phyloP scores from a whole-genome alignment of 2,329 filamentous ascomycete genomes.

The Sporothrix brasiliensis region DNA sequence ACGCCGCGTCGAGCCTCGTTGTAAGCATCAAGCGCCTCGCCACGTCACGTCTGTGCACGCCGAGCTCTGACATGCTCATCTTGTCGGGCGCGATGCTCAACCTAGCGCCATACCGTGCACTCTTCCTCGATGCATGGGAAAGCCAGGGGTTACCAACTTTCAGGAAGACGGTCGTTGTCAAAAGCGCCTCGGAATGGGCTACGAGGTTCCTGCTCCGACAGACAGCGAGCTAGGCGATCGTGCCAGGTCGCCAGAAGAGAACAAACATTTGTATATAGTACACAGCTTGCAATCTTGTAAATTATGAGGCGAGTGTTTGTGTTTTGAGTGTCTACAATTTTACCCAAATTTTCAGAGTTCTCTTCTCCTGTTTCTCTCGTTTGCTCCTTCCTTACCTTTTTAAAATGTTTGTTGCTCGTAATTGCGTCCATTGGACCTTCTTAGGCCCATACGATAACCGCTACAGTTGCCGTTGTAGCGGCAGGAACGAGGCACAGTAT shows the following conservation, averaged over 20 bases:
- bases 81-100: slow-evolving; percentile 29
- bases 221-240: neutral
- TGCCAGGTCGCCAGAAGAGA: neutral
- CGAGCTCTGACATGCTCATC: slow-evolving; percentile 23
- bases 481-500: neutral
- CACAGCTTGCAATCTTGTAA: neutral
- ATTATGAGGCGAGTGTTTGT: neutral
- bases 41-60: slow-evolving; percentile 22
- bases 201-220: slow-evolving; percentile 1
- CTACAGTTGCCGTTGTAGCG: neutral
- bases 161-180: slow-evolving; percentile 22
- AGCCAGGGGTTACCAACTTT: slow-evolving; percentile 17
- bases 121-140: slow-evolving; percentile 26
- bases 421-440: neutral
- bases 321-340: neutral
- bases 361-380: neutral
- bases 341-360: no score
- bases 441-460: neutral
- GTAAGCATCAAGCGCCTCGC: slow-evolving; percentile 25
- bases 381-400: neutral
- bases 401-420: neutral
- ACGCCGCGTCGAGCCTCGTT: slow-evolving; percentile 18
- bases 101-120: slow-evolving; percentile 19
- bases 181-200: slow-evolving; percentile 23
- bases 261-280: slow-evolving; percentile 20